Conservation (phyloP, 192 early-diverging fungal species). For the Coemansia sp. region DNA sequence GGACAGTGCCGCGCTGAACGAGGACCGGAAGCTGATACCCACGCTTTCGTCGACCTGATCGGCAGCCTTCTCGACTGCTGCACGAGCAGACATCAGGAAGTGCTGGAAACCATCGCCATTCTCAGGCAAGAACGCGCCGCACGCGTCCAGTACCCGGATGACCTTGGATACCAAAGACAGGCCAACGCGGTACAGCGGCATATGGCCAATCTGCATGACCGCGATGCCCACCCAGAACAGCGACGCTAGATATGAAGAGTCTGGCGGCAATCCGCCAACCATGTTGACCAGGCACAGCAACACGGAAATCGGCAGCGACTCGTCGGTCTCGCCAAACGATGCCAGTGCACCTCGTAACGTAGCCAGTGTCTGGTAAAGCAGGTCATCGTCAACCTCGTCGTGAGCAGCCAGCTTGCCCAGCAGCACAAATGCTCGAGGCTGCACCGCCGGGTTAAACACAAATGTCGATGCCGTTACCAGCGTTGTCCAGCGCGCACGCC, state of each 20-base stretch:
- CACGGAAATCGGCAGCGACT: conserved; percentile 78
- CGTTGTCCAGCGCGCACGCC: conserved; percentile 91
- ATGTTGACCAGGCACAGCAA: conserved; percentile 90
- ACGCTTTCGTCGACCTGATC: conserved; percentile 68
- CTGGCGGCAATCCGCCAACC: conserved; percentile 74
- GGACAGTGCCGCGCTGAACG: conserved; percentile 85
- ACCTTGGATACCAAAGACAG: conserved; percentile 68
- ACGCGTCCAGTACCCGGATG: conserved; percentile 70
- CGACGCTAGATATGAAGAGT: conserved; percentile 77
- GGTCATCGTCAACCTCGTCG: conserved; percentile 88
- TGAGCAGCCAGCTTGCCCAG: conserved; percentile 79
- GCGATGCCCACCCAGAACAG: conserved; percentile 92
- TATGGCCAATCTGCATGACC: conserved; percentile 81
- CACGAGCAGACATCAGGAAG: conserved; percentile 68
- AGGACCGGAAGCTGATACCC: conserved; percentile 80
- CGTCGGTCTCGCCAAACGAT: conserved; percentile 80
- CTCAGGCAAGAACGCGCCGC: conserved; percentile 62
- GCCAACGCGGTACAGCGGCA: conserved; percentile 74
- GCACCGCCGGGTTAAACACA: conserved; percentile 89
- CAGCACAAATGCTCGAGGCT: conserved; percentile 89
- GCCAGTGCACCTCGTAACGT: conserved; percentile 83
- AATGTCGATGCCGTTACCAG: conserved; percentile 89
- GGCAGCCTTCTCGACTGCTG: conserved; percentile 68
- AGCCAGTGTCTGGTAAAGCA: conserved; percentile 90
- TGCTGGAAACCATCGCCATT: conserved; percentile 69